Conservation (phyloP, 2,329 filamentous ascomycete species). For the Trichoderma sp. region DNA sequence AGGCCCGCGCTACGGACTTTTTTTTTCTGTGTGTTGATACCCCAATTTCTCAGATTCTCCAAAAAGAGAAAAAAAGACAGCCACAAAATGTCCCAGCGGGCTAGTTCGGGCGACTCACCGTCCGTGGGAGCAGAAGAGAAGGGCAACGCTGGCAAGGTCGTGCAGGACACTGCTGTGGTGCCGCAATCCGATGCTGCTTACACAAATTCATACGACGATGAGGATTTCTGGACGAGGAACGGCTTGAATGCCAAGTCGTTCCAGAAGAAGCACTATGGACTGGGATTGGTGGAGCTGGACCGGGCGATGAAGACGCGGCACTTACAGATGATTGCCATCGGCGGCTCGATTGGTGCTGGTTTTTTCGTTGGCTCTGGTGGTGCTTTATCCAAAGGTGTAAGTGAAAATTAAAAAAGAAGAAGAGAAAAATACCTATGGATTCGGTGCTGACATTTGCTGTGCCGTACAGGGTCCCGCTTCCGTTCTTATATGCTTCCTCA, state of each 20-base stretch:
- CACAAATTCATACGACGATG: conserved; percentile 26
- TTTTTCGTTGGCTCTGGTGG: conserved; percentile 60
- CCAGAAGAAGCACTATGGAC: conserved; percentile 32
- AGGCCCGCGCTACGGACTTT: neutral
- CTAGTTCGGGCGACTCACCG: conserved; percentile 9
- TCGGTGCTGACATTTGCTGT: neutral
- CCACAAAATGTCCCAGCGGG: conserved; percentile 11
- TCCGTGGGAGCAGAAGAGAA: conserved; percentile 6
- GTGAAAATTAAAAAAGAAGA: conserved; percentile 19
- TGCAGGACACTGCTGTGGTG: neutral
- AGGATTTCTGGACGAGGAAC: conserved; percentile 35
- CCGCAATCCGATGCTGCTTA: conserved; percentile 5
- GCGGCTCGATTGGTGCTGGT: conserved; percentile 60
- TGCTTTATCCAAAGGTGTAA: conserved; percentile 51
- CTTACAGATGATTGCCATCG: conserved; percentile 61
- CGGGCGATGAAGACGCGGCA: conserved; percentile 54
- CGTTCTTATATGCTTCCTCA: conserved; percentile 49
- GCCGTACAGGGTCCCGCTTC: conserved; percentile 37
- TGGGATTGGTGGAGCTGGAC: conserved; percentile 38
- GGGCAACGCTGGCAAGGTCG: neutral
- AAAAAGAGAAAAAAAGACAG: neutral
- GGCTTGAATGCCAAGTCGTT: conserved; percentile 37
- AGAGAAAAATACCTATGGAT: no score
- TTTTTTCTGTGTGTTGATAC: neutral
- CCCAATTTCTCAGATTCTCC: neutral